Conservation (phyloP, 805 yeast species). For the Suhomyces pyralidae region DNA sequence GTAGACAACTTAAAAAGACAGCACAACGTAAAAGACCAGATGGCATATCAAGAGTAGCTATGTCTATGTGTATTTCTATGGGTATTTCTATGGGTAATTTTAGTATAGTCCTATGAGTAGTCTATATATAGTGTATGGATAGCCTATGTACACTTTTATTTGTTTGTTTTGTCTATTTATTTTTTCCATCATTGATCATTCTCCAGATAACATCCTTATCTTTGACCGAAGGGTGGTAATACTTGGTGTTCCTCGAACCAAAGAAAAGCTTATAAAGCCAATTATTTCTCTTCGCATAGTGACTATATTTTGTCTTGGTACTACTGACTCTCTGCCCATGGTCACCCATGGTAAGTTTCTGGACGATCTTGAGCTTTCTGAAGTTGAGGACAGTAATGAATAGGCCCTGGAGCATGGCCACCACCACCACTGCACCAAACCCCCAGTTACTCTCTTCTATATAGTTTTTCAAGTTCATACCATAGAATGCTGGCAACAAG, state of each 20-base stretch:
- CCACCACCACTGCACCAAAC: constrained; percentile 52
- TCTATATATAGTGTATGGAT: background rate
- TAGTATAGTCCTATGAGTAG: background rate
- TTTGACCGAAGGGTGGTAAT: constrained; percentile 31
- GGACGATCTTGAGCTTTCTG: constrained; percentile 56
- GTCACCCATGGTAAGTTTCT: constrained; percentile 54
- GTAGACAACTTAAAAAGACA: no score
- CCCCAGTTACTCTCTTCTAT: constrained; percentile 68
- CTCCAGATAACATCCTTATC: constrained; percentile 43
- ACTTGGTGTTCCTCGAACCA: constrained; percentile 25
- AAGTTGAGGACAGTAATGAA: constrained; percentile 55
- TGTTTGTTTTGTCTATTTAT: background rate
- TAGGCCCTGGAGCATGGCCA: constrained; percentile 54
- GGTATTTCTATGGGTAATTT: background rate
- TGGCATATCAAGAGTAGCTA: no score
- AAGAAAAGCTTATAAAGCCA: constrained; percentile 21
- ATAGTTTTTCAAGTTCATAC: constrained; percentile 79
- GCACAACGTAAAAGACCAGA: no score
- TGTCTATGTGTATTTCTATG: no score
- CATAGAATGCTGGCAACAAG: constrained; percentile 81
- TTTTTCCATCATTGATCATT: constrained; percentile 40
- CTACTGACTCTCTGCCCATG: constrained; percentile 11
- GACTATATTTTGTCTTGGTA: background rate
- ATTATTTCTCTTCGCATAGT: constrained; percentile 7
- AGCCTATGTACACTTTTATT: background rate